Evolutionary conservation across 2,329 filamentous ascomycete species (phyloP).

Genomic region (Microdochium trichocladiopsis): DNA sequence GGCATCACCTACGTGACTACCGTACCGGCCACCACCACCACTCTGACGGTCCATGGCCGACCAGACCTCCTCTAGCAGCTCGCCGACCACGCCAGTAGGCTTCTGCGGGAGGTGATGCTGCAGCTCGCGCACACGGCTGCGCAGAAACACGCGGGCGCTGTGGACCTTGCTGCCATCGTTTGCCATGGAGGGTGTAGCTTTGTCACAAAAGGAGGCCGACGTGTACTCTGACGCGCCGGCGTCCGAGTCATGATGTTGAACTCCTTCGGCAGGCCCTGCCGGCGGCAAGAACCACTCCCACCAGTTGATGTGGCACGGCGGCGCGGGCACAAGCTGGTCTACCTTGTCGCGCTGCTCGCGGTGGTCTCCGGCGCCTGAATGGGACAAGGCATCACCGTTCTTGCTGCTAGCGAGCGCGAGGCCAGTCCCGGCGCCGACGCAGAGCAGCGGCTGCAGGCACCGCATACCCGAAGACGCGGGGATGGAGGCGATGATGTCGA

Average conservation of each 20-base stretch:
- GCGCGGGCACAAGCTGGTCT: not conserved
- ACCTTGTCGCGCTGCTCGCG: not conserved
- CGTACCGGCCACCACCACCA: not conserved
- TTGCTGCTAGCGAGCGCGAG: constrained; percentile 2
- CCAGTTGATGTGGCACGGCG: not conserved
- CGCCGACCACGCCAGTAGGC: not conserved
- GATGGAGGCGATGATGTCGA: constrained; percentile 11
- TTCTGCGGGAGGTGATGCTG: not conserved
- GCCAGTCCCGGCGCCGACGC: constrained; percentile 16
- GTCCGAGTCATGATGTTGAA: not conserved
- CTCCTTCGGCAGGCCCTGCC: not conserved
- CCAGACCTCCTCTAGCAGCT: not conserved
- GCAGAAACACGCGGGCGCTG: not conserved
- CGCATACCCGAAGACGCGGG: constrained; percentile 10
- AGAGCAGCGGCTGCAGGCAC: constrained; percentile 18
- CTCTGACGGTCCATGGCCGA: not conserved
- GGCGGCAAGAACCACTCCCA: not conserved
- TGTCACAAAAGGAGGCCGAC: not conserved
- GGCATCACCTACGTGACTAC: not conserved
- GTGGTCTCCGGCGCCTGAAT: not conserved
- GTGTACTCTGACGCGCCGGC: not conserved
- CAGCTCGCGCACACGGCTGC: not conserved
- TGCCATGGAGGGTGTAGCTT: not conserved
- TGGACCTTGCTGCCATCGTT: not conserved
- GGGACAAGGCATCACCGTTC: not conserved